These are phyloP conservation scores for Rauvolfia tetraphylla DNA, from an alignment of 257 asterid genomes.

Conservation along the genomic window DNA sequence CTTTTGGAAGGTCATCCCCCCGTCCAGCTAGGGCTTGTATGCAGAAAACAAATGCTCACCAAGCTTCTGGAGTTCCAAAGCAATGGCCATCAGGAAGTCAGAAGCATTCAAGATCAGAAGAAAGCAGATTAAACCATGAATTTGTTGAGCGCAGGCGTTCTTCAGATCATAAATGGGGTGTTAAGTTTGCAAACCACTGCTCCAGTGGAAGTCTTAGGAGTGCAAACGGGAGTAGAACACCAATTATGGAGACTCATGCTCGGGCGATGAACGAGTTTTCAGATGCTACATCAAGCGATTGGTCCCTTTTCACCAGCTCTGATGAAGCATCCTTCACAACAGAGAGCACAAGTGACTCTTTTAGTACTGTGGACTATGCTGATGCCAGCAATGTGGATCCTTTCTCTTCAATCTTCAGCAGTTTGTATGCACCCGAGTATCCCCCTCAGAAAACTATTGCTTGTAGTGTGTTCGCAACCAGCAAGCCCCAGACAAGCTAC, in stretches of 20 bases:
- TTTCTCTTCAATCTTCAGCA: conserved; percentile 47
- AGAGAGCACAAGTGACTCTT: conserved; percentile 81
- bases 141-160: conserved; percentile 20
- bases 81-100: conserved; percentile 33
- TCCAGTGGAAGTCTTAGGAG: conserved; percentile 31
- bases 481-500: conserved; percentile 43
- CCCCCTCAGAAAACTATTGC: conserved; percentile 41
- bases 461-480: conserved; percentile 41
- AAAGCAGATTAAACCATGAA: conserved; percentile 20
- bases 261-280: conserved; percentile 38
- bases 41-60: conserved; percentile 33
- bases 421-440: conserved; percentile 36
- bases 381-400: conserved; percentile 42
- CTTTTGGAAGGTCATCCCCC: conserved; percentile 51
- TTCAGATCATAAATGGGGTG: conserved; percentile 19
- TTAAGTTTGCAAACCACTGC: conserved; percentile 9
- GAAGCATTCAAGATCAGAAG: conserved; percentile 34
- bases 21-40: conserved; percentile 37
- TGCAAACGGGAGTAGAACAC: conserved; percentile 31
- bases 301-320: conserved; percentile 73
- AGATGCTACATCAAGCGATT: conserved; percentile 60
- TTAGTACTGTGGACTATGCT: conserved; percentile 55
- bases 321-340: conserved; percentile 83
- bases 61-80: conserved; percentile 26
- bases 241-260: conserved; percentile 24